A percentile compares a stretch with the other conserved stretches of the same genome.
Evolutionary conservation across 345 rosid species (phyloP).

Genomic region (Eucalyptus coolabah): DNA sequence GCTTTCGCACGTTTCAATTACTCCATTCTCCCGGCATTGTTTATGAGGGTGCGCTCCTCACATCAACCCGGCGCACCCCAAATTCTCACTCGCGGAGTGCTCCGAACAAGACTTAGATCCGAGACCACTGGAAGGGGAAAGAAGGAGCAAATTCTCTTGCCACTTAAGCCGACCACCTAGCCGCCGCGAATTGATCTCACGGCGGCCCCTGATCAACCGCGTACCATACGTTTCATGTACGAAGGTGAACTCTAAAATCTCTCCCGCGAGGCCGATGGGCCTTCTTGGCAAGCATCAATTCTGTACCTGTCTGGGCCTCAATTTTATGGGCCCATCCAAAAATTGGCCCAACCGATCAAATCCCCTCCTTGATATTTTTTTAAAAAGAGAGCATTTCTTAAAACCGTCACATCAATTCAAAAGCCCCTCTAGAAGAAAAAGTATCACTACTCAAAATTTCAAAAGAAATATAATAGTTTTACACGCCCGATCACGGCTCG

Average conservation of each 20-base stretch:
- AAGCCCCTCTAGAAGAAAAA: accelerated
- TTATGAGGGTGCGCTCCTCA: neutral
- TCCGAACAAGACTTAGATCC: accelerated
- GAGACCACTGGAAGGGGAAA: accelerated
- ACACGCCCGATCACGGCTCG: neutral
- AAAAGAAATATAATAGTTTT: neutral
- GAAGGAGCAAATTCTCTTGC: neutral
- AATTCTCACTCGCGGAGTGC: neutral
- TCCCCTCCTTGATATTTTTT: neutral
- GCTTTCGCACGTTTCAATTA: neutral
- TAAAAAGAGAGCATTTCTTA: neutral
- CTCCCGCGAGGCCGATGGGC: neutral
- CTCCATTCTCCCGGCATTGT: neutral
- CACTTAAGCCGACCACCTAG: neutral
- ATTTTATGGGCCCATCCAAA: neutral
- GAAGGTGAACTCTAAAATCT: neutral
- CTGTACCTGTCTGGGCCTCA: neutral
- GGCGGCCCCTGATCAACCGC: neutral
- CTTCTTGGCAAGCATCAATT: neutral
- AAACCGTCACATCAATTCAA: neutral
- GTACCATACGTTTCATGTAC: neutral
- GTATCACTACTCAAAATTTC: neutral
- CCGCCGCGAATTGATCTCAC: neutral
- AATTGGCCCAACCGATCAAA: neutral
- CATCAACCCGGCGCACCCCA: neutral